A percentile compares a stretch with the other conserved stretches of the same genome.
phyloP scores from a whole-genome alignment of 441 rosid species.

The Erodium texanum region DNA sequence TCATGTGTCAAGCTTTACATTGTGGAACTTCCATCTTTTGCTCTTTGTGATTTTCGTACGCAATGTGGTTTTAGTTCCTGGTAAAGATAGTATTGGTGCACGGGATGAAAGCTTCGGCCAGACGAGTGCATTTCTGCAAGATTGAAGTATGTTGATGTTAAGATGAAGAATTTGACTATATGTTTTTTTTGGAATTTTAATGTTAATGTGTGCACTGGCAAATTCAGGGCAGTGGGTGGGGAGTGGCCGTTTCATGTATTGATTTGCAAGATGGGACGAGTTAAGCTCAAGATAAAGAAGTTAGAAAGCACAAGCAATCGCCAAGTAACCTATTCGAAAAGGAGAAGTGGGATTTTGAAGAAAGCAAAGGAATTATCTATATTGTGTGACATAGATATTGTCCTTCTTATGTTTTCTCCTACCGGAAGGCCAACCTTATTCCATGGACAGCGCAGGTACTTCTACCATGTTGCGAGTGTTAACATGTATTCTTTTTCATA shows the following conservation, averaged over 20 bases:
- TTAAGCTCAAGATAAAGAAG: slow-evolving; percentile 25
- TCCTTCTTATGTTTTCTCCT: neutral
- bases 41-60: too few species aligned
- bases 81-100: neutral
- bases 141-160: neutral
- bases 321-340: slow-evolving; percentile 21
- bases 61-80: neutral
- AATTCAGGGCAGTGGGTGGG: neutral
- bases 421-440: neutral
- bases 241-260: neutral
- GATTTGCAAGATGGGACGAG: slow-evolving; percentile 19
- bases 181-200: neutral
- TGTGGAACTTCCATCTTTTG: neutral
- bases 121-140: neutral
- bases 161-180: neutral
- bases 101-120: neutral
- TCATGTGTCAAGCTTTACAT: neutral
- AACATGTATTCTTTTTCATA: neutral
- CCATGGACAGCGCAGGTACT: neutral
- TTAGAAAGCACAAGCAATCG: slow-evolving; percentile 18
- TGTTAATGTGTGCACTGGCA: neutral
- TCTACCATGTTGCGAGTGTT: neutral
- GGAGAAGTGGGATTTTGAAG: slow-evolving; percentile 21
- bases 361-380: slow-evolving; percentile 22
- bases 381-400: slow-evolving; percentile 14